Evolutionary conservation across 768 basidiomycete genomes (phyloP), one percentile per base, ranked within the genome.

Genomic region (Lactifluus echinatus): DNA sequence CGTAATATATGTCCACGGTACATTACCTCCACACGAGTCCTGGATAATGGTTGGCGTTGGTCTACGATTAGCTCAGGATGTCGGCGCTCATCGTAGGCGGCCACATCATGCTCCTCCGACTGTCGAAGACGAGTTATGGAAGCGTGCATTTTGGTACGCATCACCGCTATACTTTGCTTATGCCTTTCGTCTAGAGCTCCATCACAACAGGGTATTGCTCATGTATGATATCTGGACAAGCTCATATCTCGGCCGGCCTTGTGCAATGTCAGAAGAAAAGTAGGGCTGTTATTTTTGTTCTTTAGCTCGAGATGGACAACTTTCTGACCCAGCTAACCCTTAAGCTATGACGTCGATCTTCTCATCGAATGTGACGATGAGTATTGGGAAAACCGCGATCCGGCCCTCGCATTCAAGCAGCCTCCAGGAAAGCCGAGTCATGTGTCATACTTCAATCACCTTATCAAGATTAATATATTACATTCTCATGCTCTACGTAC

Each of bases 181-280:
- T 0, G 17, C 23, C 14, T 2, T 33, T 34, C 10, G 4, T 36
- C 24, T 15, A 17, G 50, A 37, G 42, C 24, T 14, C 39, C 7
- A 15, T 11, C 2, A 3, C 11, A 50, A 24, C 50, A 82, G 82
- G 81, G 74, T 77, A 0, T 69, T 82, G 5, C 66, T 80, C 50
- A 53, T 63, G 29, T 68, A 79, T 43, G 82, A 84, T 64, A 67
- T 79, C 48, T 63, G 71, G 39, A 59, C 72, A 14, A 79, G 80
- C 51, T 71, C 76, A 0, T 70, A 72, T 19, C 74, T 83, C 19
- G 89, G 89, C 2, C 75, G 89, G 12, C 83, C 84, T 6, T 79
- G 83, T 64, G 80, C 80, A 1, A 73, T 90, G 4, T 82, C 84
- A 50, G 87, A 89, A 61, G 86, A 87, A 67, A 86, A 87, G 82